Evolutionary conservation across 768 basidiomycete genomes (phyloP).

Genomic region (Lentinula boryana): DNA sequence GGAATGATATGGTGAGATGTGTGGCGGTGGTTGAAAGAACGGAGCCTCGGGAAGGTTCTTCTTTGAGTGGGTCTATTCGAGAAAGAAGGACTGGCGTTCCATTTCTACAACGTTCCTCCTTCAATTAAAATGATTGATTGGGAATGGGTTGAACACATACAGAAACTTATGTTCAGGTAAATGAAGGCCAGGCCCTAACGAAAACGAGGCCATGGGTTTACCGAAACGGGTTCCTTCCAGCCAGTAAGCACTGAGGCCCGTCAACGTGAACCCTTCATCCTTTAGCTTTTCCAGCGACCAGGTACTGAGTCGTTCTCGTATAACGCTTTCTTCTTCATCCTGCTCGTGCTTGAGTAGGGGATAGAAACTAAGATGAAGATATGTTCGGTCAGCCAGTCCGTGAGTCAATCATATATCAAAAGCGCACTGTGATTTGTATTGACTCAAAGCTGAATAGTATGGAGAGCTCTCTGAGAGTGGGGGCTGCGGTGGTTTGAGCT

Average conservation of each 20-base stretch:
- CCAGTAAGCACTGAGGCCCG: conserved; percentile 64
- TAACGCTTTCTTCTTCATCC: conserved; percentile 50
- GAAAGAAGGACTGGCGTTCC: conserved; percentile 68
- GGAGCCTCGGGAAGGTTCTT: conserved; percentile 47
- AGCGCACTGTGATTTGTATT: conserved; percentile 50
- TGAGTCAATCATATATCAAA: background rate
- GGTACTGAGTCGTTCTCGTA: conserved; percentile 57
- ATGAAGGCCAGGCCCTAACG: conserved; percentile 52
- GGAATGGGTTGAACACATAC: conserved; percentile 32
- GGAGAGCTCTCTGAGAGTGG: conserved; percentile 30
- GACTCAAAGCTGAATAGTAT: conserved; percentile 43
- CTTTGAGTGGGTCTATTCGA: conserved; percentile 53
- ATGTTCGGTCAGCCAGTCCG: background rate
- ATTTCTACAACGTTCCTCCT: conserved; percentile 34
- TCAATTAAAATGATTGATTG: background rate
- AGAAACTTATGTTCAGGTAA: conserved; percentile 67
- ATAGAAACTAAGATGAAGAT: conserved; percentile 28
- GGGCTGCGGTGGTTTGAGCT: conserved; percentile 28
- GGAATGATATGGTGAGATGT: conserved; percentile 54
- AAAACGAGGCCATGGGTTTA: conserved; percentile 61
- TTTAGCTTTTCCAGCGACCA: conserved; percentile 60
- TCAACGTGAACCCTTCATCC: conserved; percentile 70
- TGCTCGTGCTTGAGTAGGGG: conserved; percentile 57
- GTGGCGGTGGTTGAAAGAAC: conserved; percentile 44
- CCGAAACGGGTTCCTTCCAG: conserved; percentile 57